Evolutionary conservation across 1,284 basidiomycete genomes (phyloP).

Genomic region (Athelia psychrophila): DNA sequence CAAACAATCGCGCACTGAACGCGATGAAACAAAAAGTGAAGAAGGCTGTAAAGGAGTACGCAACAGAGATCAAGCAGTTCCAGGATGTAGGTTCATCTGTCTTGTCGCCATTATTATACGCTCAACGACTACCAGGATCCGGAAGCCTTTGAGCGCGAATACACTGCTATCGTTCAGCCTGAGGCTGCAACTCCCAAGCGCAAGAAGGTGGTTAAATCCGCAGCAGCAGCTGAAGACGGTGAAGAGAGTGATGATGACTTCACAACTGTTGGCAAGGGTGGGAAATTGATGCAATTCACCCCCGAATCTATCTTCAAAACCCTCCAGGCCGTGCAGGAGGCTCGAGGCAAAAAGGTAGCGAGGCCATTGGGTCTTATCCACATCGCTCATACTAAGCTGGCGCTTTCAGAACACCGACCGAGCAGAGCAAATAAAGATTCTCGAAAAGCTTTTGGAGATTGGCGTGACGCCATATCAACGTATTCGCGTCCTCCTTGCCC

Average conservation of each 20-base stretch:
- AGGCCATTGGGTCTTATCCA: not conserved
- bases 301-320: conserved; percentile 93
- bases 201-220: conserved; percentile 38
- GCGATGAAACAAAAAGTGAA: conserved; percentile 97
- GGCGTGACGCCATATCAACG: conserved; percentile 89
- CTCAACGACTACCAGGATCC: conserved; percentile 61
- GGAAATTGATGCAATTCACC: conserved; percentile 82
- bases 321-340: conserved; percentile 89
- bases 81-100: conserved; percentile 58
- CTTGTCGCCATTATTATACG: conserved; percentile 1
- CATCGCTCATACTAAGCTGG: conserved; percentile 7
- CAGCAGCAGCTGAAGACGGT: conserved; percentile 41
- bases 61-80: conserved; percentile 78
- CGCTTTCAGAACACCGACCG: conserved; percentile 87
- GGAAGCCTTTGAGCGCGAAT: conserved; percentile 83
- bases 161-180: conserved; percentile 50
- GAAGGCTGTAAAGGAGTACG: conserved; percentile 89
- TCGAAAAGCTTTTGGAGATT: conserved; percentile 87
- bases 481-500: conserved; percentile 91
- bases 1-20: conserved; percentile 92
- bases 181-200: conserved; percentile 41
- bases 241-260: conserved; percentile 64
- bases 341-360: conserved; percentile 90
- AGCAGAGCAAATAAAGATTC: conserved; percentile 88
- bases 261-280: conserved; percentile 90